phyloP scores from a whole-genome alignment of 176 grass and related monocot genomes.

The Tillandsia fasciculata region DNA sequence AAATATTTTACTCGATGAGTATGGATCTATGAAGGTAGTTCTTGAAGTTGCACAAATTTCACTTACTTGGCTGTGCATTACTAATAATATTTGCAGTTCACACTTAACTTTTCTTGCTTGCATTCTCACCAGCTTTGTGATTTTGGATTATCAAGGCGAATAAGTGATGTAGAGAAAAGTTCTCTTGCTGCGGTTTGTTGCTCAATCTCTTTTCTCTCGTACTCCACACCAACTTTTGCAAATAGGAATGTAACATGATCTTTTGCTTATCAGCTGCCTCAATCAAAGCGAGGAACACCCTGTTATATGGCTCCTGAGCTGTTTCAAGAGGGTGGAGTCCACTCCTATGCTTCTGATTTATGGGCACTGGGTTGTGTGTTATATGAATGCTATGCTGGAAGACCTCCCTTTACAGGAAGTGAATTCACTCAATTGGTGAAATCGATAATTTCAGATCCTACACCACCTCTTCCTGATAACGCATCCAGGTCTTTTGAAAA shows the following conservation, averaged over 20 bases:
- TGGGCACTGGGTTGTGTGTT: slow-evolving; percentile 95
- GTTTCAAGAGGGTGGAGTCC: slow-evolving; percentile 77
- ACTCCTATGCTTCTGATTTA: slow-evolving; percentile 99
- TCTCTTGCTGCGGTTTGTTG: slow-evolving; percentile 41
- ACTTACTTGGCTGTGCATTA: no score
- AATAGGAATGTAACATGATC: slow-evolving; percentile 9
- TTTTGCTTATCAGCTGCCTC: slow-evolving; percentile 43
- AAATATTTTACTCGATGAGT: slow-evolving; percentile 94
- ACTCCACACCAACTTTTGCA: slow-evolving; percentile 20
- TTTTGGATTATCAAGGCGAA: slow-evolving; percentile 88
- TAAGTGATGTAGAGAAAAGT: slow-evolving; percentile 72
- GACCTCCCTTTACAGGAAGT: slow-evolving; percentile 55
- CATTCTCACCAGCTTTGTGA: slow-evolving; percentile 63
- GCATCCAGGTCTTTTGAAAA: slow-evolving; percentile 78
- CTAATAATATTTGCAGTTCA: no score
- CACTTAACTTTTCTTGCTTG: background rate
- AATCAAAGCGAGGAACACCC: slow-evolving; percentile 77
- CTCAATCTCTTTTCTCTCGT: slow-evolving; percentile 14
- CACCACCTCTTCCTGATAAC: slow-evolving; percentile 67
- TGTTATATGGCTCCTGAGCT: slow-evolving; percentile 99
- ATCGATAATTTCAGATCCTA: slow-evolving; percentile 79
- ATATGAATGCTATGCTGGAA: slow-evolving; percentile 88
- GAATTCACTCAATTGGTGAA: slow-evolving; percentile 92
- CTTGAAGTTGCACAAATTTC: slow-evolving; percentile 1
- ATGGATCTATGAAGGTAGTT: slow-evolving; percentile 86